Conservation (phyloP, 306 rosid species). For the Ammopiptanthus mongolicus region DNA sequence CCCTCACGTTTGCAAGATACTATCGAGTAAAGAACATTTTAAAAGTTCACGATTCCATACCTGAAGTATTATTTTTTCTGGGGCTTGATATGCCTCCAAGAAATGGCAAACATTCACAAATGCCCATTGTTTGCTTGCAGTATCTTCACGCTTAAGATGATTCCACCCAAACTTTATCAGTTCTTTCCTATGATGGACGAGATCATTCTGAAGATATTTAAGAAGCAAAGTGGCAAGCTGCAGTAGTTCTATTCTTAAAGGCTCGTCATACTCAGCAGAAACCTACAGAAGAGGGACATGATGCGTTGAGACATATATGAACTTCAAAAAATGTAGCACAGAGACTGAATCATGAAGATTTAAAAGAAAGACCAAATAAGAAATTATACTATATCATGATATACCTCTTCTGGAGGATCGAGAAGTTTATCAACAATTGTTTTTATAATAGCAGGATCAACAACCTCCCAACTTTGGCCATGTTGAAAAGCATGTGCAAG, state of each 20-base stretch:
- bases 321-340: not conserved
- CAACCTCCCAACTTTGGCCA: slow-evolving; percentile 98
- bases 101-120: slow-evolving; percentile 99
- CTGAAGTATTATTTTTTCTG: slow-evolving; percentile 98
- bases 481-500: slow-evolving; percentile 98
- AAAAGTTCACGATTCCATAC: slow-evolving; percentile 30
- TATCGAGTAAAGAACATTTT: not conserved
- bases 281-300: slow-evolving; percentile 50
- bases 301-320: not conserved
- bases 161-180: slow-evolving; percentile 99
- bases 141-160: slow-evolving; percentile 98
- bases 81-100: slow-evolving; percentile 98
- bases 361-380: not conserved
- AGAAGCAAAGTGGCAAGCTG: slow-evolving; percentile 98
- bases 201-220: slow-evolving; percentile 95
- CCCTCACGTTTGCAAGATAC: not conserved
- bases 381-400: slow-evolving; percentile 5
- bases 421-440: slow-evolving; percentile 98
- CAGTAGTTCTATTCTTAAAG: slow-evolving; percentile 89
- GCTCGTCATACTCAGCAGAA: slow-evolving; percentile 97
- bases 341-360: not conserved
- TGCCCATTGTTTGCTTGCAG: slow-evolving; percentile 99
- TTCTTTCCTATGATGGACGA: slow-evolving; percentile 95
- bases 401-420: slow-evolving; percentile 99
- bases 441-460: slow-evolving; percentile 76